phyloP scores from a whole-genome alignment of 148 eudicot species.

The Rhododendron vialii region DNA sequence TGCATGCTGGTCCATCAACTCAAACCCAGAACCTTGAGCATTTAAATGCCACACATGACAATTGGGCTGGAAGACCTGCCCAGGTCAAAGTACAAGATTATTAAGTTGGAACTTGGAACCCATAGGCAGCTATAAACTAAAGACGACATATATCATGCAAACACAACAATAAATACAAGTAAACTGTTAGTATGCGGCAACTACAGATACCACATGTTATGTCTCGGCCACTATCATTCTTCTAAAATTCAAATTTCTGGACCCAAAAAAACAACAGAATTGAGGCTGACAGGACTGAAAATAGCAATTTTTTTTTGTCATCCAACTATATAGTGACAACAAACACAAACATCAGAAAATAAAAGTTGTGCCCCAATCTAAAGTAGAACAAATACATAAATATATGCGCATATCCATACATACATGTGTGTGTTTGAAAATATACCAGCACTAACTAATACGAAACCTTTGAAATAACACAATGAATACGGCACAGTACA shows the following conservation, averaged over 20 bases:
- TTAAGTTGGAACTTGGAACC: neutral
- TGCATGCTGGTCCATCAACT: neutral
- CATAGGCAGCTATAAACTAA: neutral
- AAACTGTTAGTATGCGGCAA: neutral
- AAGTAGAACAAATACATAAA: neutral
- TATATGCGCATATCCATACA: too few relatives aligned
- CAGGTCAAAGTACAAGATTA: neutral
- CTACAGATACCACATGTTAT: neutral
- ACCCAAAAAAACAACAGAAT: neutral
- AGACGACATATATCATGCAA: neutral
- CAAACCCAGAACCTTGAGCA: neutral
- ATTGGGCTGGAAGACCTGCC: neutral
- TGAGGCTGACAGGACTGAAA: neutral
- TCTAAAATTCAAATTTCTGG: neutral
- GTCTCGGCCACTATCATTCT: neutral
- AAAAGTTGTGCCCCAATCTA: neutral
- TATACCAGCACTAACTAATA: neutral
- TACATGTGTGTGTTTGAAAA: too few relatives aligned
- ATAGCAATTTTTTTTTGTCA: neutral
- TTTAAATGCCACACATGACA: neutral
- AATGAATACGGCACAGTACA: neutral
- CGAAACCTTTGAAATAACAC: neutral
- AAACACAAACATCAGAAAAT: neutral
- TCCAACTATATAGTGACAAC: neutral
- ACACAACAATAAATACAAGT: neutral